These are phyloP conservation scores for Coemansia sp. DNA, from an alignment of 192 early-diverging fungal species.

Conservation along the genomic window DNA sequence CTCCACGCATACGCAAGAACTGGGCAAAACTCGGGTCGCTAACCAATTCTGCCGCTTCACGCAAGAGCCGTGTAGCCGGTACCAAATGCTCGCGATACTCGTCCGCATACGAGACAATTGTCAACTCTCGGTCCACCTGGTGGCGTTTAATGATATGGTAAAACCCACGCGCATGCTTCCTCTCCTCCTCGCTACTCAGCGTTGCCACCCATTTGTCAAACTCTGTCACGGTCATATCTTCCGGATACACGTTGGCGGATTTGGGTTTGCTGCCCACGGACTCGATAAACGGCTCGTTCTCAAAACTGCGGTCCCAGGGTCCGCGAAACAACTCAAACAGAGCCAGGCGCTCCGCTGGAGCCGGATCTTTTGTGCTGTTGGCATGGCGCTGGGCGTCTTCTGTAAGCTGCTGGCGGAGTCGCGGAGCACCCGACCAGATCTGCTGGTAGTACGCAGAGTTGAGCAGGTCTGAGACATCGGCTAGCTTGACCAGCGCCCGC, in stretches of 20 bases:
- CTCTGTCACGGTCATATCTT: constrained; percentile 64
- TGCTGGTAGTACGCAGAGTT: constrained; percentile 64
- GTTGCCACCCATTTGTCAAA: constrained; percentile 57
- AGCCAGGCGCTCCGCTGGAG: constrained; percentile 38
- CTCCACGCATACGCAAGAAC: constrained; percentile 59
- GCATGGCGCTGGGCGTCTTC: constrained; percentile 8
- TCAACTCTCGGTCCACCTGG: constrained; percentile 27
- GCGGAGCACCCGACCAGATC: constrained; percentile 61
- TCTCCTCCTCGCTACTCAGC: constrained; percentile 41
- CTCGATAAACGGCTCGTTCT: constrained; percentile 56
- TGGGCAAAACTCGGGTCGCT: constrained; percentile 54
- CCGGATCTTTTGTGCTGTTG: not conserved
- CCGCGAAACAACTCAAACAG: constrained; percentile 67
- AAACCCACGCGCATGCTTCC: constrained; percentile 60
- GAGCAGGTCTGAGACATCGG: constrained; percentile 60
- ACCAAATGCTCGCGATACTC: constrained; percentile 58
- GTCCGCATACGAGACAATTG: constrained; percentile 53
- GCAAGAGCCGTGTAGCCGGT: constrained; percentile 55
- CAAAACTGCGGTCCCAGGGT: constrained; percentile 61
- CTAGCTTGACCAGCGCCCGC: constrained; percentile 60
- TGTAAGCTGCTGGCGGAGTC: constrained; percentile 52
- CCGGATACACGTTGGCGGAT: constrained; percentile 69
- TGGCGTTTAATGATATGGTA: constrained; percentile 59
- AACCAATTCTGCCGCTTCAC: constrained; percentile 58
- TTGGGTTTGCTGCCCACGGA: constrained; percentile 52